A percentile compares a stretch with the other conserved stretches of the same genome.
phyloP scores from a whole-genome alignment of 2,329 filamentous ascomycete species.

The Alternaria angustiovoidea region DNA sequence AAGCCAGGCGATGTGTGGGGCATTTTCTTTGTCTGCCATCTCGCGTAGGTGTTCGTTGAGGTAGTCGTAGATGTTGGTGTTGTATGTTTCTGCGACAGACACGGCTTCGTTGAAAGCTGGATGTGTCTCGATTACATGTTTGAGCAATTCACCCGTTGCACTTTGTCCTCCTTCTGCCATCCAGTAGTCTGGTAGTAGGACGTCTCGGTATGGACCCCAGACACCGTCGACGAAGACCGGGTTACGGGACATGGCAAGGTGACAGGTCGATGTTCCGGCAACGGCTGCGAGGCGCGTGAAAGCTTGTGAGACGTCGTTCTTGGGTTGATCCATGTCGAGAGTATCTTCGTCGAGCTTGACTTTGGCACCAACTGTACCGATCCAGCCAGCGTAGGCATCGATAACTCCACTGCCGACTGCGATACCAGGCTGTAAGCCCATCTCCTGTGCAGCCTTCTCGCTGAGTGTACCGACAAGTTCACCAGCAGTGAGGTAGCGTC shows the following conservation, averaged over 20 bases:
- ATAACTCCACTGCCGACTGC: conserved; percentile 96
- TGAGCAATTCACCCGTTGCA: conserved; percentile 91
- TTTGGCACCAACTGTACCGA: conserved; percentile 97
- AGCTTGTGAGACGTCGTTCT: conserved; percentile 89
- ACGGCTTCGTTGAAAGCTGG: conserved; percentile 84
- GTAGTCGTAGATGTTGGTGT: conserved; percentile 93
- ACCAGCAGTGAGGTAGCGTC: conserved; percentile 87
- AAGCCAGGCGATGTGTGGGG: conserved; percentile 83
- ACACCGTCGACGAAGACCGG: conserved; percentile 95
- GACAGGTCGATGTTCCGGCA: conserved; percentile 95
- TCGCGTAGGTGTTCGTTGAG: conserved; percentile 86
- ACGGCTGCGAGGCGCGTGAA: conserved; percentile 93
- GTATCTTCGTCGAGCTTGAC: conserved; percentile 76
- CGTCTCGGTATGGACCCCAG: conserved; percentile 97
- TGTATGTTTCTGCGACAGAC: conserved; percentile 80
- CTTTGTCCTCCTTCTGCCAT: conserved; percentile 97
- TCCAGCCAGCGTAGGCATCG: conserved; percentile 98
- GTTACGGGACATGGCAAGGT: conserved; percentile 92
- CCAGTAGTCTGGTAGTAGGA: conserved; percentile 91
- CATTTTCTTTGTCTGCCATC: conserved; percentile 72
- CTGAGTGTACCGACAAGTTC: conserved; percentile 87
- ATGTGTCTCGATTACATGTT: conserved; percentile 94
- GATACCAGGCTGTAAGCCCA: conserved; percentile 86
- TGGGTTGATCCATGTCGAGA: conserved; percentile 71
- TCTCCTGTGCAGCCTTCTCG: conserved; percentile 80